Evolutionary conservation across 2,329 filamentous ascomycete species (phyloP).

Genomic region (Chaetoscypha palmicola): DNA sequence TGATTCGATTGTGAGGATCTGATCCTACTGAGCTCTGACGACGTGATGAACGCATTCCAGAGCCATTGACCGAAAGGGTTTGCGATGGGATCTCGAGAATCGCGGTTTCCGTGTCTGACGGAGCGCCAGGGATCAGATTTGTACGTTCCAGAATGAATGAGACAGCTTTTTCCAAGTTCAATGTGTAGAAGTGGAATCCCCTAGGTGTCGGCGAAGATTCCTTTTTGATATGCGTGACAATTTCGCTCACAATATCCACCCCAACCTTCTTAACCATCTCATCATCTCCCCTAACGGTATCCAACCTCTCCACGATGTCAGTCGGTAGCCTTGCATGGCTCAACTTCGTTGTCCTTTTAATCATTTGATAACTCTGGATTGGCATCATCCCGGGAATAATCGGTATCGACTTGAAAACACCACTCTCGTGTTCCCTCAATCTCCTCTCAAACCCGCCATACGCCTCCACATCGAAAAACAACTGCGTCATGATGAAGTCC

Average conservation of each 20-base stretch:
- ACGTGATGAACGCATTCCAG: conserved; percentile 22
- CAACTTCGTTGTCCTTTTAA: conserved; percentile 87
- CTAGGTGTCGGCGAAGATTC: conserved; percentile 50
- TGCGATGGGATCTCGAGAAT: conserved; percentile 38
- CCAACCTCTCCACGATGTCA: conserved; percentile 60
- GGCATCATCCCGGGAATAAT: conserved; percentile 97
- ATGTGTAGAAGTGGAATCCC: conserved; percentile 95
- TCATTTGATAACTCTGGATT: conserved; percentile 93
- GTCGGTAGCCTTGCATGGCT: conserved; percentile 80
- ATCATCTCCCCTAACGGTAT: conserved; percentile 69
- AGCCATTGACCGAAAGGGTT: conserved; percentile 46
- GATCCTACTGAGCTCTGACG: conserved; percentile 59
- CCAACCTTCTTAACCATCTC: conserved; percentile 74
- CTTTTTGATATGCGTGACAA: conserved; percentile 73
- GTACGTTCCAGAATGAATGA: conserved; percentile 85
- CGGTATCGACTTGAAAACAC: conserved; percentile 75
- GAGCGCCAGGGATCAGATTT: conserved; percentile 62
- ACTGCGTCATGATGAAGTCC: conserved; percentile 97
- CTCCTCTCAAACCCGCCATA: conserved; percentile 74
- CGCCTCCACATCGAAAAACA: conserved; percentile 86
- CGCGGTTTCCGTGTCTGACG: conserved; percentile 39
- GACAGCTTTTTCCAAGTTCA: conserved; percentile 94
- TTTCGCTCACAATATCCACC: conserved; percentile 75
- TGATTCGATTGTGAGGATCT: conserved; percentile 79
- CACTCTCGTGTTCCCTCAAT: conserved; percentile 73